A percentile compares a stretch with the other conserved stretches of the same genome.
These are phyloP conservation scores for Trametes sanguinea DNA, from an alignment of 768 basidiomycete species.

Conservation along the genomic window DNA sequence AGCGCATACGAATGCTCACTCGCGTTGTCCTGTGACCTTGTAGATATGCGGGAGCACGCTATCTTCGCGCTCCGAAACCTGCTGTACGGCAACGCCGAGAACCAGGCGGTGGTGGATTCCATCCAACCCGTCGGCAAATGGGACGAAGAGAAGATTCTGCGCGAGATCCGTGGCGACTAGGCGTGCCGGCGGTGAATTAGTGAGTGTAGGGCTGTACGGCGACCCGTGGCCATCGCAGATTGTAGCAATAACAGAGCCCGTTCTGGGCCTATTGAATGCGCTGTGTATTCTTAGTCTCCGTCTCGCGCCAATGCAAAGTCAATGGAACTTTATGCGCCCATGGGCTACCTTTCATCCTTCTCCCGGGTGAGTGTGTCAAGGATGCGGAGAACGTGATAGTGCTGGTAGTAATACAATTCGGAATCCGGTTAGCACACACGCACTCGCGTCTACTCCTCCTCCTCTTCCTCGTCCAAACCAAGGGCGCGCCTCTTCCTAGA, in stretches of 20 bases:
- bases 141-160: conserved; percentile 57
- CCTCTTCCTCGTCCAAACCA: conserved; percentile 61
- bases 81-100: conserved; percentile 73
- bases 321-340: no score
- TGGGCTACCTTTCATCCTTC: neutral
- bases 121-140: conserved; percentile 65
- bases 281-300: neutral
- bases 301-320: neutral
- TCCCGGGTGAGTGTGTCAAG: neutral
- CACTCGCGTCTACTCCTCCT: conserved; percentile 47
- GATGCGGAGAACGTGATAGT: neutral
- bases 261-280: no score
- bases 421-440: neutral
- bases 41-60: conserved; percentile 91
- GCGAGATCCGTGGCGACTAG: conserved; percentile 37
- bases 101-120: conserved; percentile 76
- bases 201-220: neutral
- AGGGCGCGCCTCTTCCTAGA: conserved; percentile 59
- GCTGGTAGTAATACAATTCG: neutral
- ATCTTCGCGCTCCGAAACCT: conserved; percentile 82
- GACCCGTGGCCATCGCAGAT: no score
- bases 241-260: no score
- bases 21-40: neutral
- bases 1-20: conserved; percentile 15
- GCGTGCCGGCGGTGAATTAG: conserved; percentile 7